These are phyloP conservation scores for Rosa lucieae DNA, from an alignment of 306 rosid species.

Conservation along the genomic window DNA sequence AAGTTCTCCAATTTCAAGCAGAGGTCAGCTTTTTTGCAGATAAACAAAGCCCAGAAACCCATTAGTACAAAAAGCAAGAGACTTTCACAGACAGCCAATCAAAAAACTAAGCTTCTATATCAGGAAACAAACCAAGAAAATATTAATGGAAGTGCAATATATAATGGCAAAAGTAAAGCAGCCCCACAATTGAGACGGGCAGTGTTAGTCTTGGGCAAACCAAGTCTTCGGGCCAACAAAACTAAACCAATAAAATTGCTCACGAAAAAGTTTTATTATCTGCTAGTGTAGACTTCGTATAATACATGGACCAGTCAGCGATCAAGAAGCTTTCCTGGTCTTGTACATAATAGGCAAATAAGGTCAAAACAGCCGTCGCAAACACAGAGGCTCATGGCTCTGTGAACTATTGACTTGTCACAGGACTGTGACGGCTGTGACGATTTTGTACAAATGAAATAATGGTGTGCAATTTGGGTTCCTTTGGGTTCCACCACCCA, in stretches of 20 bases:
- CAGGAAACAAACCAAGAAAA: background rate
- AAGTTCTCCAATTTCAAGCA: slow-evolving; percentile 22
- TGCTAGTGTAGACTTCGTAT: background rate
- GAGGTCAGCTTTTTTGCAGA: slow-evolving; percentile 16
- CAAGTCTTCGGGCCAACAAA: slow-evolving; percentile 7
- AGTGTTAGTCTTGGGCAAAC: slow-evolving; percentile 5
- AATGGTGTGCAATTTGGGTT: background rate
- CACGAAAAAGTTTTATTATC: background rate
- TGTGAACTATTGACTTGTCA: background rate
- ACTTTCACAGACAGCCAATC: slow-evolving; percentile 4
- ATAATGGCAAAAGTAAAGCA: background rate
- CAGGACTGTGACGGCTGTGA: slow-evolving; percentile 18
- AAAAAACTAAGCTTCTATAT: background rate
- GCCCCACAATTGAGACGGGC: background rate
- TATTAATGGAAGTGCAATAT: background rate
- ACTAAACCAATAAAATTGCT: background rate
- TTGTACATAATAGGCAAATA: background rate
- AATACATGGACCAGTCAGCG: background rate
- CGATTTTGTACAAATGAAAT: background rate
- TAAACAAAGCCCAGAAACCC: background rate
- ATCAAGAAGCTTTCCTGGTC: background rate
- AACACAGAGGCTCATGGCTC: background rate
- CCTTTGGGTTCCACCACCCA: background rate
- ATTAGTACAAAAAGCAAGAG: background rate
- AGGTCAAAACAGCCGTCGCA: background rate